Conservation (phyloP, 2,329 filamentous ascomycete genomes). For the Pezicula rhizophila region DNA sequence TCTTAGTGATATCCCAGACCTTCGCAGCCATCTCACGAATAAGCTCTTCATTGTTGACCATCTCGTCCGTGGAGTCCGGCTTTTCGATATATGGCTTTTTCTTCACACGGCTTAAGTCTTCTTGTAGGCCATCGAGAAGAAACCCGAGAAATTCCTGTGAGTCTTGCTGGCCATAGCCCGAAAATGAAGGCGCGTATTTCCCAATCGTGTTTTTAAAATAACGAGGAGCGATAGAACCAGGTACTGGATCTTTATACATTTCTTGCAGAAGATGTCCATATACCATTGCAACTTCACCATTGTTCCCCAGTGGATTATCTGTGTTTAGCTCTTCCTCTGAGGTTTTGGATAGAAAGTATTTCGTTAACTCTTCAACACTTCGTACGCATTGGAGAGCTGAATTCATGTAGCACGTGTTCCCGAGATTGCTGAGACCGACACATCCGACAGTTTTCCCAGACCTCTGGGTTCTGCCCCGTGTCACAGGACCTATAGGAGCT, state of each 20-base stretch:
- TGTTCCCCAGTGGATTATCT: conserved; percentile 77
- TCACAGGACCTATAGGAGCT: conserved; percentile 52
- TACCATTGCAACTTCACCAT: conserved; percentile 77
- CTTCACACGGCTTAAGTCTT: conserved; percentile 87
- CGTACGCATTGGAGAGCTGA: conserved; percentile 92
- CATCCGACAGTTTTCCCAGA: conserved; percentile 67
- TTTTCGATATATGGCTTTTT: conserved; percentile 98
- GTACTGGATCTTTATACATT: conserved; percentile 66
- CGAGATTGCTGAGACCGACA: conserved; percentile 81
- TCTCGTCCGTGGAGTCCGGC: conserved; percentile 94
- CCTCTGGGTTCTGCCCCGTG: conserved; percentile 65
- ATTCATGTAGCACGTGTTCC: conserved; percentile 99
- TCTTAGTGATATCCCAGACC: conserved; percentile 87
- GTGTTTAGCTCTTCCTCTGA: conserved; percentile 79
- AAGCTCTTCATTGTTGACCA: conserved; percentile 74
- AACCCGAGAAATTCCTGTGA: conserved; percentile 96
- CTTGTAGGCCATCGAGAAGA: conserved; percentile 86
- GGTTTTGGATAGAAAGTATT: conserved; percentile 76
- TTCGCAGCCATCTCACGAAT: conserved; percentile 80
- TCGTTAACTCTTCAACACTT: conserved; percentile 85
- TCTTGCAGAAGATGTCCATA: conserved; percentile 72
- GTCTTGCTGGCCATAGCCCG: conserved; percentile 93
- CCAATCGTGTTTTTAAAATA: conserved; percentile 81
- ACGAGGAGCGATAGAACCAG: conserved; percentile 67
- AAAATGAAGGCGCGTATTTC: conserved; percentile 76